Evolutionary conservation across 2,329 filamentous ascomycete genomes (phyloP).

Genomic region (Verticillium isaacii): DNA sequence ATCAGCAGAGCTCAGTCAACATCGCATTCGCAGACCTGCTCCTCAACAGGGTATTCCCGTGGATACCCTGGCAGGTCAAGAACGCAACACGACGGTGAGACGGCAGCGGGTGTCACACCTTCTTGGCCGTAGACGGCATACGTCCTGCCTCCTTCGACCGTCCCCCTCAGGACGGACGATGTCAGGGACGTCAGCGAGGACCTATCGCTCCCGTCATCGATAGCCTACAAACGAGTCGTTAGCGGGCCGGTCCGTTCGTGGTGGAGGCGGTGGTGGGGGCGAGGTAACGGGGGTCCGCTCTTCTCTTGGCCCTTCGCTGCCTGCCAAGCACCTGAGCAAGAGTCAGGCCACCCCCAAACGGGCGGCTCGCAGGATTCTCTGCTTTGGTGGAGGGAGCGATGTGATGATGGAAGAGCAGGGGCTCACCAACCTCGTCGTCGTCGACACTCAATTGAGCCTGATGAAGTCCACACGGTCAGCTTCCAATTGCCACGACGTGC

Average conservation of each 20-base stretch:
- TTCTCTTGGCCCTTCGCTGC: too few relatives aligned
- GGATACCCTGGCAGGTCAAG: too few relatives aligned
- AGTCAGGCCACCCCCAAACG: neutral
- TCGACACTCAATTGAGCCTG: neutral
- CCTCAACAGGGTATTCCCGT: too few relatives aligned
- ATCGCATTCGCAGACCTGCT: neutral
- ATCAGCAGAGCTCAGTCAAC: constrained; percentile 1
- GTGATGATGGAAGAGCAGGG: neutral
- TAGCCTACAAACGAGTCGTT: neutral
- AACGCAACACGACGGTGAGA: too few relatives aligned
- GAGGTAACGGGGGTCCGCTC: neutral
- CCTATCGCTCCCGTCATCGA: too few relatives aligned
- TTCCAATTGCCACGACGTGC: neutral
- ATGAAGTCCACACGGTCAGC: neutral
- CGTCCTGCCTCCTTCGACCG: constrained; percentile 16
- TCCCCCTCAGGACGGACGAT: constrained; percentile 17
- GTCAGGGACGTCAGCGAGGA: constrained; percentile 17
- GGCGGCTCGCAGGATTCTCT: neutral
- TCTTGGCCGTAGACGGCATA: constrained; percentile 16
- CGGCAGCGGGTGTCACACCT: constrained; percentile 10
- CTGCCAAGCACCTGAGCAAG: neutral
- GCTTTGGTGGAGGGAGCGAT: neutral
- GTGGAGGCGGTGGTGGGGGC: neutral
- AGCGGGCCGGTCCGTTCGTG: neutral
- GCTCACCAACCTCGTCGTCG: neutral